Base-by-base conservation (phyloP, 768 basidiomycete genomes). In the Auricularia sp. region DNA sequence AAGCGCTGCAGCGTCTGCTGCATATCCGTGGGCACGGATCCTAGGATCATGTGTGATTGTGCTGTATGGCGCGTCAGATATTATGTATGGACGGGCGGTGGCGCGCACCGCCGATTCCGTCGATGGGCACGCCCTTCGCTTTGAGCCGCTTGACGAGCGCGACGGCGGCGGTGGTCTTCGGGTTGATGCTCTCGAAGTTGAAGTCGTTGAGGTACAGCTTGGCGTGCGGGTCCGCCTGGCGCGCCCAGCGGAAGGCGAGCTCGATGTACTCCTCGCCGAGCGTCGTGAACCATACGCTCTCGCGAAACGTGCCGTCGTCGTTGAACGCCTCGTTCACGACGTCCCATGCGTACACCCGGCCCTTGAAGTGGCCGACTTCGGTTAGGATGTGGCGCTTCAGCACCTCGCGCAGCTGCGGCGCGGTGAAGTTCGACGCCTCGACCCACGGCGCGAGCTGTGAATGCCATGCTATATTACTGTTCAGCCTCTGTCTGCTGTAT, bases 261-360 rank as follows among this genome's bases (percentile, higher is more conserved):
- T 63, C 62, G 36, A 66, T 64, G 36, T 58, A 66, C 36, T 66
- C 65, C 39, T 35, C 56, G 21, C 65, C 65, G 36, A 66, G 53
- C 14, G 65, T 66, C 18, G 47, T 29, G 63, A 65, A 64, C 39
- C 42, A 66, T 6, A 66, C 63, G 12, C 44, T 64, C 29, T 61
- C 33, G 54, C 65, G 63, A 33, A 63, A 60, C n/a, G 65, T 58
- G 44, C 65, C 65, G 47, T 64, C 63, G n/a, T 66, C 62, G 36
- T 66, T 64, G 54, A 66, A 66, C 18, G 51, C 65, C 39, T 66
- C 65, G 44, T 66, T 66, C 36, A 66, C 65, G 42, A 66, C 65
- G 47, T 66, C 65, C 65, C 65, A 66, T n/a, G 62, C 43, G 54
- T 53, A 54, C n/a, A 64, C 35, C 16, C 51, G 35, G 6, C 65